Evolutionary conservation across 768 basidiomycete species (phyloP).

Genomic region (Obba rivulosa): DNA sequence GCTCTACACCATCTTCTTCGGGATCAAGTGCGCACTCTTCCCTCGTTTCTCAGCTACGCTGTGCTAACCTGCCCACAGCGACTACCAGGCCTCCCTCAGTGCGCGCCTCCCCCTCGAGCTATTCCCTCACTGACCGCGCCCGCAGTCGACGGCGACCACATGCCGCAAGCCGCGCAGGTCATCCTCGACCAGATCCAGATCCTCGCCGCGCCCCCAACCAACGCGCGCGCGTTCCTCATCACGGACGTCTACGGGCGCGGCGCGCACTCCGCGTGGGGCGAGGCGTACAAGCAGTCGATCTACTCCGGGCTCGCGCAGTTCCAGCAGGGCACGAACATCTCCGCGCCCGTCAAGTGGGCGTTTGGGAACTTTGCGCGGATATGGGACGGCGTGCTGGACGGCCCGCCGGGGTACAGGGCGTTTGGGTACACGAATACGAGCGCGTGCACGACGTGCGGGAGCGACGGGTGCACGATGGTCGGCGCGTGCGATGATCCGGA

Average conservation of each 20-base stretch:
- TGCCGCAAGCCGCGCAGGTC: conserved; percentile 36
- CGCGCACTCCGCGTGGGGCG: conserved; percentile 31
- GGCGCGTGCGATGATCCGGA: conserved; percentile 27
- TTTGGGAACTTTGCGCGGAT: conserved; percentile 41
- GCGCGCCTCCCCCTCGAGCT: conserved; percentile 3
- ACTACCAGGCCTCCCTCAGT: conserved; percentile 40
- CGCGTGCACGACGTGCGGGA: conserved; percentile 13
- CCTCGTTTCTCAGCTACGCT: background rate
- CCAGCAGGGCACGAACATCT: conserved; percentile 18
- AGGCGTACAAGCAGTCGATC: conserved; percentile 42
- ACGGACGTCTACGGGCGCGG: conserved; percentile 49
- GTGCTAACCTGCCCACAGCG: conserved; percentile 23
- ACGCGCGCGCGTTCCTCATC: conserved; percentile 44
- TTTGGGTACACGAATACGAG: conserved; percentile 43
- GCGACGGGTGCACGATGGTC: conserved; percentile 12
- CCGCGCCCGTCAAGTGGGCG: conserved; percentile 32
- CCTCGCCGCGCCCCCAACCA: conserved; percentile 45
- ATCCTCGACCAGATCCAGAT: conserved; percentile 40
- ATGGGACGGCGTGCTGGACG: conserved; percentile 43
- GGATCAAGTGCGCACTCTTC: conserved; percentile 40
- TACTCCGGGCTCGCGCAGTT: conserved; percentile 37
- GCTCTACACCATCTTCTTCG: conserved; percentile 48
- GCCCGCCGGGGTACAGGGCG: conserved; percentile 37
- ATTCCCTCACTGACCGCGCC: background rate
- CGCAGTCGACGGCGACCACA: conserved; percentile 37